Evolutionary conservation across 768 basidiomycete species (phyloP).

Genomic region (Amanita muscaria): DNA sequence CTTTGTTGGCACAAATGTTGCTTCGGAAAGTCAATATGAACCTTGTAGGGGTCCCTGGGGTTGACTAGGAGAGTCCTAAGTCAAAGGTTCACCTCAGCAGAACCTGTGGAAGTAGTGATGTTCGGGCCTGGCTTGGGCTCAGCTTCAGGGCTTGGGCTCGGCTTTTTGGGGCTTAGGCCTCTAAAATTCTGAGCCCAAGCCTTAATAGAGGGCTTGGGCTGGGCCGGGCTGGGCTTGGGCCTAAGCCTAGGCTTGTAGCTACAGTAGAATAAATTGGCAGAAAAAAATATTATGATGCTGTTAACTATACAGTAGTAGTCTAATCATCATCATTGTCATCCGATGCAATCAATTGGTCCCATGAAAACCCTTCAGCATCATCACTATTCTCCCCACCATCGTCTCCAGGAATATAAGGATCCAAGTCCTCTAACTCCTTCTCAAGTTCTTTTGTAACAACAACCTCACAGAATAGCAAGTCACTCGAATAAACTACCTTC

Average conservation of each 20-base stretch:
- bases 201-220: background rate
- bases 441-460: constrained; percentile 1
- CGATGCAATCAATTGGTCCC: background rate
- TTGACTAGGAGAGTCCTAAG: too few species aligned
- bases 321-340: background rate
- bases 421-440: background rate
- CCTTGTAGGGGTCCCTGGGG: too few species aligned
- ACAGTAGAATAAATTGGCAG: background rate
- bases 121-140: constrained; percentile 2
- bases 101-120: too few species aligned
- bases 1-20: too few species aligned
- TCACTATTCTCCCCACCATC: background rate
- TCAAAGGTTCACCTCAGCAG: too few species aligned
- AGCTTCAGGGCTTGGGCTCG: background rate
- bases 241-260: background rate
- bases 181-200: background rate
- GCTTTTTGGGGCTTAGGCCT: constrained; percentile 1
- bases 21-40: too few species aligned
- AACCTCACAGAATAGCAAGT: constrained; percentile 18
- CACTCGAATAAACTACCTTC: constrained; percentile 14
- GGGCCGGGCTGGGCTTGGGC: background rate
- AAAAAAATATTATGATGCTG: background rate
- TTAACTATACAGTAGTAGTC: background rate
- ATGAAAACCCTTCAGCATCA: background rate
- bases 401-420: constrained; percentile 1